These are phyloP conservation scores for Bruguiera sexangula DNA, from an alignment of 345 rosid species.

Conservation along the genomic window DNA sequence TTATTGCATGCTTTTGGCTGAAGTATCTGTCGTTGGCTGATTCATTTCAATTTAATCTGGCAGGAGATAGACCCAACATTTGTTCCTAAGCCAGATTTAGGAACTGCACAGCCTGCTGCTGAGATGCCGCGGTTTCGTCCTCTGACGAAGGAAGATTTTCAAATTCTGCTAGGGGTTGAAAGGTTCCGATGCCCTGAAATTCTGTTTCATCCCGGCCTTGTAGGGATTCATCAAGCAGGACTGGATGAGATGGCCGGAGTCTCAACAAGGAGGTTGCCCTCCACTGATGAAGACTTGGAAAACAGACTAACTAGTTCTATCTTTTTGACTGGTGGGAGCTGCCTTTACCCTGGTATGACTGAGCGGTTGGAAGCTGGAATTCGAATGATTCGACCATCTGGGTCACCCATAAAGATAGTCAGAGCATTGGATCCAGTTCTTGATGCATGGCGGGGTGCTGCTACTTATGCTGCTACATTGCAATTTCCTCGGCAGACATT, in stretches of 20 bases:
- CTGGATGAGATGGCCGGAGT: conserved; percentile 82
- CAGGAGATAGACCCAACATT: conserved; percentile 83
- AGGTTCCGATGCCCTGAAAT: conserved; percentile 90
- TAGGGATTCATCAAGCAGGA: conserved; percentile 86
- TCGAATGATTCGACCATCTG: conserved; percentile 79
- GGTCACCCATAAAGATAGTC: conserved; percentile 58
- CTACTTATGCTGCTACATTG: conserved; percentile 52
- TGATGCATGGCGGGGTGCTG: conserved; percentile 99
- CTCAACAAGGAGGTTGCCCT: conserved; percentile 62
- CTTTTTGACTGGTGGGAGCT: conserved; percentile 76
- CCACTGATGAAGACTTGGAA: conserved; percentile 42
- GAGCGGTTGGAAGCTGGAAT: conserved; percentile 76
- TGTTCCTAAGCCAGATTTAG: conserved; percentile 58
- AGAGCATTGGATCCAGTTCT: conserved; percentile 74
- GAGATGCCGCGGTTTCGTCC: conserved; percentile 62
- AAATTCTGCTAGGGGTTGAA: conserved; percentile 71
- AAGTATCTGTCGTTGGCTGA: not conserved
- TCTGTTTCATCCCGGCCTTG: conserved; percentile 66
- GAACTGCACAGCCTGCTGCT: conserved; percentile 44
- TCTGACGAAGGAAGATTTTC: conserved; percentile 83
- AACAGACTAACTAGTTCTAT: conserved; percentile 65
- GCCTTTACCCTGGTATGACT: conserved; percentile 60
- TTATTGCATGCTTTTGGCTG: no score
- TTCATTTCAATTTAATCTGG: conserved; percentile 3
- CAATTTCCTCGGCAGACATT: conserved; percentile 62